Percentiles rank a stretch among this genome's conserved stretches.
phyloP scores from a whole-genome alignment of 2,329 filamentous ascomycete species.

The Fusarium verticillioides region DNA sequence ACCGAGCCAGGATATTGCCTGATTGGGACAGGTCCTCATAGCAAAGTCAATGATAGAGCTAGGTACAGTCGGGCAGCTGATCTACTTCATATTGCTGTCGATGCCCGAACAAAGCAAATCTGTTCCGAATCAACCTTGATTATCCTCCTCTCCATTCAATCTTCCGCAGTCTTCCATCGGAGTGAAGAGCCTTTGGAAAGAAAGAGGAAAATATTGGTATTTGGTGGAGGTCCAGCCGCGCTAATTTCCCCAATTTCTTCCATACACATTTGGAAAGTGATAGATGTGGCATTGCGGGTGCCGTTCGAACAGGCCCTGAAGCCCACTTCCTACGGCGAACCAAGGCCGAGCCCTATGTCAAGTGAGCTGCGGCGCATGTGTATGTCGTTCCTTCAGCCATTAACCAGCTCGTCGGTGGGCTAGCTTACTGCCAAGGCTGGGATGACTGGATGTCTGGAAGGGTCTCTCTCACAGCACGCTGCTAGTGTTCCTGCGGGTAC shows the following conservation, averaged over 20 bases:
- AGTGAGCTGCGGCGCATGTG: conserved; percentile 49
- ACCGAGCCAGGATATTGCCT: conserved; percentile 10
- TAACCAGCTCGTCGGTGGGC: conserved; percentile 33
- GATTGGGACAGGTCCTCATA: conserved; percentile 5
- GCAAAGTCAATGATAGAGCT: conserved; percentile 12
- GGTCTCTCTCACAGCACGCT: conserved; percentile 16
- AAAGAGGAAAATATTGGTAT: conserved; percentile 10
- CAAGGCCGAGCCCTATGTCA: conserved; percentile 44
- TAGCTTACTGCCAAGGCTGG: conserved; percentile 18
- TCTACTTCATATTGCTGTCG: conserved; percentile 16
- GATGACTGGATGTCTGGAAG: conserved; percentile 14
- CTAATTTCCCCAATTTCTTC: conserved; percentile 31
- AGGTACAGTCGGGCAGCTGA: conserved; percentile 8
- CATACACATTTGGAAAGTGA: conserved; percentile 33
- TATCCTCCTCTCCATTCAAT: neutral
- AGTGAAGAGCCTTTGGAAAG: neutral
- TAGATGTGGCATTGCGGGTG: conserved; percentile 42
- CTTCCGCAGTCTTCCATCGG: neutral
- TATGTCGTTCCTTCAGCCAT: conserved; percentile 41
- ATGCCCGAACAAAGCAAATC: conserved; percentile 37
- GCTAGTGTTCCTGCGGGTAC: conserved; percentile 17
- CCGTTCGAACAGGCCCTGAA: conserved; percentile 36
- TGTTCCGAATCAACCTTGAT: neutral
- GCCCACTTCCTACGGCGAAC: conserved; percentile 29
- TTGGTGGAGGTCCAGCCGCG: conserved; percentile 15